Base-by-base conservation (phyloP, 768 basidiomycete genomes). In the Suillus cothurnatus region DNA sequence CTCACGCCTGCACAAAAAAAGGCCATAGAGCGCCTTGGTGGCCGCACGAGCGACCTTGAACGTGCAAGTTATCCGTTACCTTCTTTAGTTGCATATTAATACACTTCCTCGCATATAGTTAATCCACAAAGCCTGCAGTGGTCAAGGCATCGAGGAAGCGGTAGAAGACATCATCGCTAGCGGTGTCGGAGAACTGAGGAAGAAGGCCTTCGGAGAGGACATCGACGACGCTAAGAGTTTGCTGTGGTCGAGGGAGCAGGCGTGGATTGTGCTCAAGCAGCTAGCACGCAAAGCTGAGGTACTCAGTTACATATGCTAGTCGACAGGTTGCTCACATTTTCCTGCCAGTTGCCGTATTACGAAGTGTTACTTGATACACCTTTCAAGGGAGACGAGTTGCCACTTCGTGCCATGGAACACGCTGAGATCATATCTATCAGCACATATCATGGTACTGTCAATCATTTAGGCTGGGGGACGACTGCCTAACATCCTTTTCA, bases 191-290 rank as follows among this genome's bases (percentile, higher is more conserved):
- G 95, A 97, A 74, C 79, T 99, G 59, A 82, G 92, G 56, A 98
- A 98, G 83, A 90, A 86, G 56, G 93, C 93, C 0, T 99, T 98
- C 73, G 97, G 95, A 0, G 95, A 97, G 68, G 96, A 97, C 72
- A 77, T 82, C 1, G 94, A 97, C 62, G 96, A 97, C 71, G 91
- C 91, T 3, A 95, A 94, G 77, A 81, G 73, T 55, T 77, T 97
- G 45, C 81, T 87, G 0, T 99, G 97, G 97, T 84, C 88, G 6
- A 82, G 90, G 55, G 90, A 94, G 66, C 95, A 99, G 72, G 95
- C 87, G 0, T 98, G 95, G 94, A 84, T 81, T 23, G 80, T 99
- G 19, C 81, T 98, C 62, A 90, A 89, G 70, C 80, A 83, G 14
- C 83, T 99, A 41, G 83, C 93, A 1, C 84, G 84, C 67, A 81